A percentile compares a stretch with the other conserved stretches of the same genome.
Evolutionary conservation across 1,284 basidiomycete species (phyloP).

Genomic region (Volvariella volvacea): DNA sequence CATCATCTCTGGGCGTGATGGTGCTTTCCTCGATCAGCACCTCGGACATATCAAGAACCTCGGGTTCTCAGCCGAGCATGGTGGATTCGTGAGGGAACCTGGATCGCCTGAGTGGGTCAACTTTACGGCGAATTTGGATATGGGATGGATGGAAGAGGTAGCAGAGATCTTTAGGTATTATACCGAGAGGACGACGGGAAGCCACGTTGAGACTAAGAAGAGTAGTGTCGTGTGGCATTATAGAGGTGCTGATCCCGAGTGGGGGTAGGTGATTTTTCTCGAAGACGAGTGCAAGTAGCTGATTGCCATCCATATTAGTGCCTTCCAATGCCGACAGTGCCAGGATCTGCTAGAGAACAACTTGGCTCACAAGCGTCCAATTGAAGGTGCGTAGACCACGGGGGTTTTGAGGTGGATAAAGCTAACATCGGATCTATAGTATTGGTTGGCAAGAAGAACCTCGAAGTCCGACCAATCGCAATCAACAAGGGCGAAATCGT

Average conservation of each 20-base stretch:
- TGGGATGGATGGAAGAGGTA: slow-evolving; percentile 97
- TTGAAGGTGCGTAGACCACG: slow-evolving; percentile 54
- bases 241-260: slow-evolving; percentile 88
- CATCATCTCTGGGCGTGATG: slow-evolving; percentile 97
- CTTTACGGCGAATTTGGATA: slow-evolving; percentile 88
- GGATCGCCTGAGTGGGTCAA: slow-evolving; percentile 72
- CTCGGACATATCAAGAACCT: slow-evolving; percentile 80
- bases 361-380: slow-evolving; percentile 80
- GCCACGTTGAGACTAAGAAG: slow-evolving; percentile 95
- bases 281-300: neutral
- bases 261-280: slow-evolving; percentile 61
- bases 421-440: slow-evolving; percentile 39
- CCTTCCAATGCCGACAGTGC: slow-evolving; percentile 94
- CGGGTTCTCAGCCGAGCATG: slow-evolving; percentile 96
- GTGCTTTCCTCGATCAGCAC: slow-evolving; percentile 86
- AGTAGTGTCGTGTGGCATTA: slow-evolving; percentile 99
- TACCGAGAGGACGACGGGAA: slow-evolving; percentile 94
- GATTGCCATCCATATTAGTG: slow-evolving; percentile 29
- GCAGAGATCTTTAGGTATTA: slow-evolving; percentile 95
- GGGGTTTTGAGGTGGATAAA: slow-evolving; percentile 11
- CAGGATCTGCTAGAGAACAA: slow-evolving; percentile 95
- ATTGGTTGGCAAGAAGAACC: slow-evolving; percentile 95
- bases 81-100: slow-evolving; percentile 83
- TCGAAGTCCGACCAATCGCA: slow-evolving; percentile 92
- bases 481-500: slow-evolving; percentile 99